Conservation (phyloP, 305 asterid genomes). For the Fraxinus paxiana region DNA sequence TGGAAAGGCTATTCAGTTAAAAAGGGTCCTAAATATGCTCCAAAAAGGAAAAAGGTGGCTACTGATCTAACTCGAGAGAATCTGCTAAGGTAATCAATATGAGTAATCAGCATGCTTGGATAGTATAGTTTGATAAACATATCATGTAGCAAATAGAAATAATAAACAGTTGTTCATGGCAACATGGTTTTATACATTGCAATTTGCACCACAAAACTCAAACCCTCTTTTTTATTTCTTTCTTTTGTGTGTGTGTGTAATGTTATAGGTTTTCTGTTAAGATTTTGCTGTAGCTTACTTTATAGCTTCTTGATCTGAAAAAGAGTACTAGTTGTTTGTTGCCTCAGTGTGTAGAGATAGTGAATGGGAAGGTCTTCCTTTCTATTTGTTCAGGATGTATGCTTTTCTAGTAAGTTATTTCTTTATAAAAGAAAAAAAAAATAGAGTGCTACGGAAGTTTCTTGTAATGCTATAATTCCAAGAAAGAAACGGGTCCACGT, state of each 20-base stretch:
- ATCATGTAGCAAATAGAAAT: background rate
- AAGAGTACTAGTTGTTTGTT: background rate
- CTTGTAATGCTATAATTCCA: background rate
- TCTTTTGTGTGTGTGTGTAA: background rate
- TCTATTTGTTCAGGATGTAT: background rate
- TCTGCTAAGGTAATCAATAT: slow-evolving; percentile 58
- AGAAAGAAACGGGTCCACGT: background rate
- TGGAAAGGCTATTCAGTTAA: slow-evolving; percentile 84
- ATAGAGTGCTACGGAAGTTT: background rate
- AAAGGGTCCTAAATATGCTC: slow-evolving; percentile 86
- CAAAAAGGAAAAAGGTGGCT: slow-evolving; percentile 77
- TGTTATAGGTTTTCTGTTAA: background rate
- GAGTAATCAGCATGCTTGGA: slow-evolving; percentile 2
- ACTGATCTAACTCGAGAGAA: slow-evolving; percentile 91
- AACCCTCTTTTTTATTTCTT: background rate
- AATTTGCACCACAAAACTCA: background rate
- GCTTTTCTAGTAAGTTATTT: background rate
- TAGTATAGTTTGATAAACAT: slow-evolving; percentile 11
- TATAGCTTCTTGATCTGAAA: background rate
- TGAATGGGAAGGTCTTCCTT: background rate
- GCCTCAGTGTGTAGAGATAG: background rate
- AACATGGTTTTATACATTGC: slow-evolving; percentile 23
- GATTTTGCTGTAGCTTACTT: background rate
- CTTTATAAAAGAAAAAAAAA: background rate
- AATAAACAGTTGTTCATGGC: slow-evolving; percentile 36